Conservation (phyloP, 176 grass and related monocot genomes). For the Avena eriantha region DNA sequence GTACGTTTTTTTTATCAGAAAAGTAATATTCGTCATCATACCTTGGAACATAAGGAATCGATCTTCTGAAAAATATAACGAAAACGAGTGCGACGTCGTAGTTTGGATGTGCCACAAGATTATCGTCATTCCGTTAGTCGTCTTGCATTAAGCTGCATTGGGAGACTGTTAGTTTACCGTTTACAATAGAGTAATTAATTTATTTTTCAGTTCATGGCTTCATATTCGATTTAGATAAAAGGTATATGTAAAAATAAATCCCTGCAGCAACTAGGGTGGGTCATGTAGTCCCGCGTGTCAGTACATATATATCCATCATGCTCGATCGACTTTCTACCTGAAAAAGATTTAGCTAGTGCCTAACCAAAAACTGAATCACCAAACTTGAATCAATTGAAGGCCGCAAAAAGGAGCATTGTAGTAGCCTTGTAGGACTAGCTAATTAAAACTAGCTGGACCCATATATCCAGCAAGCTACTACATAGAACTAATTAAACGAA, state of each 20-base stretch:
- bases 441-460: background rate
- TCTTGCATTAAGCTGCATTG: background rate
- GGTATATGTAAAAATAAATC: no score
- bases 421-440: background rate
- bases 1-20: background rate
- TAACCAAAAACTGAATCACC: background rate
- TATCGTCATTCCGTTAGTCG: slow-evolving; percentile 24
- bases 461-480: background rate
- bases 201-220: no score
- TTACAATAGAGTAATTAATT: no score
- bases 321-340: no score
- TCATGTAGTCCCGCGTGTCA: no score
- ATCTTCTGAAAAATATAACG: slow-evolving; percentile 41
- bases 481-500: background rate
- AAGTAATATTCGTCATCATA: slow-evolving; percentile 30
- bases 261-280: no score
- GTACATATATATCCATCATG: no score
- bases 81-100: slow-evolving; percentile 39
- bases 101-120: background rate
- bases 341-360: background rate
- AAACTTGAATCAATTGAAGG: background rate
- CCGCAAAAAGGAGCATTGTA: no score
- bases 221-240: no score
- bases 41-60: slow-evolving; percentile 51
- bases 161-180: no score